Evolutionary conservation across 305 asterid species (phyloP).

Genomic region (Fraxinus greggii): DNA sequence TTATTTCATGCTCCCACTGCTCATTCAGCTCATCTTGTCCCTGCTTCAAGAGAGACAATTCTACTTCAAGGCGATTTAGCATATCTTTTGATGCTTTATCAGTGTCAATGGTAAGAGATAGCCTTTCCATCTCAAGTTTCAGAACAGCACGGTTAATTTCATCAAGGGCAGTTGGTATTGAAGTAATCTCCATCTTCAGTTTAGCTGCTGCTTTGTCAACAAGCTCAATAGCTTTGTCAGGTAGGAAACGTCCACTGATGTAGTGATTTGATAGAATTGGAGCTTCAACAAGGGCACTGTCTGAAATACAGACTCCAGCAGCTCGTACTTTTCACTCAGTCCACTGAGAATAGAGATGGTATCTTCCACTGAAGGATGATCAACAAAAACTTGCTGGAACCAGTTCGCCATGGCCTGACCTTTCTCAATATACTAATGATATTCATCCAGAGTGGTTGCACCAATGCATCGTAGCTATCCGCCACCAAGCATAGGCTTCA

Average conservation of each 20-base stretch:
- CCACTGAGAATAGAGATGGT: conserved; percentile 92
- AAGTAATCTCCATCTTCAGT: conserved; percentile 84
- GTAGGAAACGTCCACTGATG: conserved; percentile 86
- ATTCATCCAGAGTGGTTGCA: conserved; percentile 93
- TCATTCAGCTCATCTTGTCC: conserved; percentile 70
- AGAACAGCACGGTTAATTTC: conserved; percentile 69
- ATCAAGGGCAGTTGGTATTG: conserved; percentile 82
- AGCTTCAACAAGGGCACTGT: conserved; percentile 88
- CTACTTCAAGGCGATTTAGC: conserved; percentile 66
- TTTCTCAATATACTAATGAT: conserved; percentile 87
- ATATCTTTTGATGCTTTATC: conserved; percentile 82
- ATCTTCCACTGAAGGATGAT: conserved; percentile 92
- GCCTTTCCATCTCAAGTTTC: conserved; percentile 82
- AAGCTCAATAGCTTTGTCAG: conserved; percentile 91
- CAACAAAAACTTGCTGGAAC: conserved; percentile 94
- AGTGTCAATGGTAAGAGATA: conserved; percentile 72
- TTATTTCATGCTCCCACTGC: conserved; percentile 85
- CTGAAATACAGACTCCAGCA: conserved; percentile 98
- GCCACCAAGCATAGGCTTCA: conserved; percentile 98
- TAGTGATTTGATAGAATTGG: conserved; percentile 86
- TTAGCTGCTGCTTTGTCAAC: conserved; percentile 93
- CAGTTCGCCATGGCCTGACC: conserved; percentile 93
- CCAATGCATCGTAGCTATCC: conserved; percentile 97
- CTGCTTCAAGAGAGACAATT: conserved; percentile 65
- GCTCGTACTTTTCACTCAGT: conserved; percentile 89